Evolutionary conservation across 345 rosid species (phyloP), one percentile per base, ranked within the genome.

Genomic region (Aquilaria yunnanensis): DNA sequence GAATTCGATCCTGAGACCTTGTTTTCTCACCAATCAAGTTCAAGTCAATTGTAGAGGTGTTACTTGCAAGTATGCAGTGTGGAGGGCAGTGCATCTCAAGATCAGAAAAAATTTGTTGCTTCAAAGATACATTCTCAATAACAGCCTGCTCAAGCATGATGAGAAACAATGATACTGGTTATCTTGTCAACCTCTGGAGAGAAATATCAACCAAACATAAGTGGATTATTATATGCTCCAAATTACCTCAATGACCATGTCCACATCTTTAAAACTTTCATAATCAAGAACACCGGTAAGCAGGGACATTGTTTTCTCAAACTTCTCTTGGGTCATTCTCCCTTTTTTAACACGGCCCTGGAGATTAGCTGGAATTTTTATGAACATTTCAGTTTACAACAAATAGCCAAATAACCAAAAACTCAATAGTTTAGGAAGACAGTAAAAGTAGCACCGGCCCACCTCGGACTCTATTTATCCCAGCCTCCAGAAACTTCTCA

Each of bases 31-130:
- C 97, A 62, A 91, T 79, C 80, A 84, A 80, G 76, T 85, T 84
- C 96, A 91, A 74, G 66, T 95, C 93, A 57, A 95, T 87, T 32
- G 99, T 95, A 12, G 99, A 95, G 59, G 99, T 95, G 83, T 95
- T 95, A 60, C 90, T 86, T 1, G 97, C 88, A 57, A 95, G 90
- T 58, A 95, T 82, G 72, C 99, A 95, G 74, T 87, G 86, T 56
- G 85, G 86, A 47, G 87, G 93, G 61, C 99, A 95, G 73, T 78
- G 80, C 73, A 80, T 91, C 77, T 95, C 99, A 32, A 91, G 96
- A 72, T 95, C 97, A 66, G 76, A 69, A 78, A 95, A 95, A 52
- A 95, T 95, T 73, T 95, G 87, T 76, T 95, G 97, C 91, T 95
- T 95, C 85, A 95, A 60, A 51, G 93, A 78, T 68, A 91, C 61